Percentiles rank a stretch among this genome's conserved stretches.
Conservation (phyloP, 2,329 filamentous ascomycete genomes). For the Penicillium sp. region DNA sequence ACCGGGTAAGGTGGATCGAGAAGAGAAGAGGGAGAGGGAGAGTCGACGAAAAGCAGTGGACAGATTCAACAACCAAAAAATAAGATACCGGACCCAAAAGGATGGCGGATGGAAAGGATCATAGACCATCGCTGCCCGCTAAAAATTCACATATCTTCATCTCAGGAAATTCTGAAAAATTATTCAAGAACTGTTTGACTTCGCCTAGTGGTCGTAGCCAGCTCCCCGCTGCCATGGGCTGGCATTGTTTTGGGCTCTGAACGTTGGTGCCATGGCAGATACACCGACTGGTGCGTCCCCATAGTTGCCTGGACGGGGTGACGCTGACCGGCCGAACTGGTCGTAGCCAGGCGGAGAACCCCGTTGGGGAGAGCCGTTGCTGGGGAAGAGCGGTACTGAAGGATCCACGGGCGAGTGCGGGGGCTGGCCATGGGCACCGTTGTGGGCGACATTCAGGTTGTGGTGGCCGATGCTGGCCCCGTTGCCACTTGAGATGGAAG, state of each 20-base stretch:
- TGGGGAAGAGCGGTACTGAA: constrained; percentile 49
- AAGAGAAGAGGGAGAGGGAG: constrained; percentile 12
- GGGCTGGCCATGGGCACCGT: constrained; percentile 36
- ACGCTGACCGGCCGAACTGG: constrained; percentile 25
- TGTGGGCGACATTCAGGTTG: constrained; percentile 34
- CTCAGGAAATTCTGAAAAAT: constrained; percentile 31
- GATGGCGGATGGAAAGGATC: constrained; percentile 21
- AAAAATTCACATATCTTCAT: constrained; percentile 39
- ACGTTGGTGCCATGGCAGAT: constrained; percentile 29
- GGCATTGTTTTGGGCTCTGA: constrained; percentile 52
- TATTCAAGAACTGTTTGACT: constrained; percentile 13
- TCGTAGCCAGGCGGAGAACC: constrained; percentile 42
- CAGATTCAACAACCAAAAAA: constrained; percentile 15
- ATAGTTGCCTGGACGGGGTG: constrained; percentile 35
- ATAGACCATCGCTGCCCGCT: constrained; percentile 30
- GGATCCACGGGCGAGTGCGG: constrained; percentile 51
- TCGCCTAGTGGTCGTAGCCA: constrained; percentile 58
- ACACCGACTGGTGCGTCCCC: constrained; percentile 35
- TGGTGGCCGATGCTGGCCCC: constrained; percentile 51
- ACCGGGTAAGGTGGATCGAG: constrained; percentile 19
- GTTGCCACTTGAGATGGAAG: constrained; percentile 59
- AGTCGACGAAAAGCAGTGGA: constrained; percentile 9
- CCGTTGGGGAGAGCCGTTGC: constrained; percentile 39
- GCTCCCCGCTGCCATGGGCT: constrained; percentile 66
- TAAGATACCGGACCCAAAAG: constrained; percentile 22